Base-by-base conservation (phyloP, 2,329 filamentous ascomycete species). In the Mycogone perniciosa region DNA sequence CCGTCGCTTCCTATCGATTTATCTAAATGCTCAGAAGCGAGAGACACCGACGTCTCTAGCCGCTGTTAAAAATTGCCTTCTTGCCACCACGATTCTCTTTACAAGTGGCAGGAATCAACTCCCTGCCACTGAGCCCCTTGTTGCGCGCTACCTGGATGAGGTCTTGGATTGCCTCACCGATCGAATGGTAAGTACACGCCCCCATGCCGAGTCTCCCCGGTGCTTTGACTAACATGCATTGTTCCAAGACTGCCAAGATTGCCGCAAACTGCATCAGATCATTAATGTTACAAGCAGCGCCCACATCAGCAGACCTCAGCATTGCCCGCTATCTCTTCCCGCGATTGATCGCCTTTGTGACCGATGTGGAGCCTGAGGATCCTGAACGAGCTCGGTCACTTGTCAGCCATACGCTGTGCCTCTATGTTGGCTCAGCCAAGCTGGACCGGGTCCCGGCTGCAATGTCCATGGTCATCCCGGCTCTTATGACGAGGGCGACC, bases 41-140 rank as follows among this genome's bases (percentile, higher is more conserved):
- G 87, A 91, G 61, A 70, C 67, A 7, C 84, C 91, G 20, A 84
- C 86, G 5, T 89, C 90, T 3, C 75, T 99, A 27, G 76, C 86
- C 1, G 95, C 90, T 65, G 92, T 96, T 62, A 96, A 95, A 74
- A 99, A 97, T 63, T 88, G 86, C 4, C 80, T 99, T 5, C 76
- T 99, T 44, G 89, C 90, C 1, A 85, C 86, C 43, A 96, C 93
- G 0, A 87, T 99, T 53, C 78, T 99, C 7, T 84, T 99, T 54
- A 96, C 89, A 7, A 85, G 85, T 38, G 87, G 88, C 6, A 79
- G 82, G 53, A 87, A 87, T 57, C 77, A 84, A 40, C 79, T 97
- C 50, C 80, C 84, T 1, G 80, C 88, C 1, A 81, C 80, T 39
- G 91, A 97, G 59, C 81, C 85, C 7, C 76, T 95, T 1, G 79